Conservation (phyloP, 2,329 filamentous ascomycete species). For the Neophaeococcomyces mojaviensis region DNA sequence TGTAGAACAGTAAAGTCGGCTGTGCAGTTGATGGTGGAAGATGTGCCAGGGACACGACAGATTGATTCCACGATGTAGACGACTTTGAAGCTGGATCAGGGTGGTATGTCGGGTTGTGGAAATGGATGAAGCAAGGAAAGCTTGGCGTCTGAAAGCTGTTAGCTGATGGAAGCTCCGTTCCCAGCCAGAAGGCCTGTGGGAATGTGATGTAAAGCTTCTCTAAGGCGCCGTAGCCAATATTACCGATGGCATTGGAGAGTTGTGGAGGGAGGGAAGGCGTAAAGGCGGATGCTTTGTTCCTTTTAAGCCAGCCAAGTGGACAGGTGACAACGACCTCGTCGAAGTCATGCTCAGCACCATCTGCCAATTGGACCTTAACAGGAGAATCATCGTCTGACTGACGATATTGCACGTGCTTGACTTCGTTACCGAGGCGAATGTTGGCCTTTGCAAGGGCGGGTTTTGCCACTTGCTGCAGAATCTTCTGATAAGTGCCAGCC, state of each 20-base stretch:
- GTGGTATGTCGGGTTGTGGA: conserved; percentile 63
- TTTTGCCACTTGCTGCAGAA: conserved; percentile 47
- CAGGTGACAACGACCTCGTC: conserved; percentile 48
- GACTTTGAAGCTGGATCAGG: conserved; percentile 38
- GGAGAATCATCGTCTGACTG: conserved; percentile 26
- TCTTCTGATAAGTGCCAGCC: conserved; percentile 52
- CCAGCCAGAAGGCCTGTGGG: conserved; percentile 66
- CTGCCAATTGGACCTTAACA: conserved; percentile 38
- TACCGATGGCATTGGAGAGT: conserved; percentile 39
- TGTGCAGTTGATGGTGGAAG: conserved; percentile 55
- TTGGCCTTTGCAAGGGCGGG: conserved; percentile 42
- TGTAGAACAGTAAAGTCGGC: conserved; percentile 75
- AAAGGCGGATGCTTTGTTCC: conserved; percentile 38
- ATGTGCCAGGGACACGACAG: conserved; percentile 68
- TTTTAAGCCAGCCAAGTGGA: conserved; percentile 48
- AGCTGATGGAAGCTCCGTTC: background rate
- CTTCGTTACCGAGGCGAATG: conserved; percentile 41
- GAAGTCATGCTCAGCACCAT: conserved; percentile 33
- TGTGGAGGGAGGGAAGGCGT: conserved; percentile 35
- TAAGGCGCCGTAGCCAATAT: conserved; percentile 40
- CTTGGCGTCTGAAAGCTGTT: conserved; percentile 24
- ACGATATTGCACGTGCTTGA: conserved; percentile 32
- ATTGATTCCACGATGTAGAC: conserved; percentile 59
- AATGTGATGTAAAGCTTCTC: conserved; percentile 59
- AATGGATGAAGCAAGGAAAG: conserved; percentile 65